Percentiles rank a stretch among this genome's conserved stretches.
Evolutionary conservation across 768 basidiomycete species (phyloP).

Genomic region (Lepiota brunneoincarnata): DNA sequence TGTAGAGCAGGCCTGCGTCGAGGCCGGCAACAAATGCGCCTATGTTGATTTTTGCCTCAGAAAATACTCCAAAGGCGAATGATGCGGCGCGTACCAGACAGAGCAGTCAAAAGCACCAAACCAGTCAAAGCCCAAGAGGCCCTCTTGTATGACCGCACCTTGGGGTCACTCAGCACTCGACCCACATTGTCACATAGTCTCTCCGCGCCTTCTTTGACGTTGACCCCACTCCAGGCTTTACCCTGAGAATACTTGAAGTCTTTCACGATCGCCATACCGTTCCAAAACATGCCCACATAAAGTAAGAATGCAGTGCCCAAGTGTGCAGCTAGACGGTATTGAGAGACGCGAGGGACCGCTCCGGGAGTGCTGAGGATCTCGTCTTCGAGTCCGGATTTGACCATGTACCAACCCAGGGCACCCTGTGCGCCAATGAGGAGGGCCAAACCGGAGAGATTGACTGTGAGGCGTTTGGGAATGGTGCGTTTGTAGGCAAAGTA

Average conservation of each 20-base stretch:
- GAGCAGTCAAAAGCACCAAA: constrained; percentile 86
- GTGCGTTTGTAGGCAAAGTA: constrained; percentile 77
- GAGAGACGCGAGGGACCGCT: constrained; percentile 91
- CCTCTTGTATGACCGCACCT: constrained; percentile 55
- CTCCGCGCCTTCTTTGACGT: constrained; percentile 13
- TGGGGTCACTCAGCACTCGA: constrained; percentile 50
- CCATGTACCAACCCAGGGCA: constrained; percentile 98
- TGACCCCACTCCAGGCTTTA: constrained; percentile 56
- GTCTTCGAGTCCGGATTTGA: constrained; percentile 90
- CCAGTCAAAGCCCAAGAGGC: constrained; percentile 62
- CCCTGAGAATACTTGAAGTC: constrained; percentile 74
- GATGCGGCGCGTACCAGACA: constrained; percentile 65
- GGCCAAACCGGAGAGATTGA: constrained; percentile 70
- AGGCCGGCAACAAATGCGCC: constrained; percentile 98
- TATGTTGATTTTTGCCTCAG: constrained; percentile 25
- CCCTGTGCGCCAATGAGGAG: constrained; percentile 90
- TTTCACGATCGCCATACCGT: constrained; percentile 69
- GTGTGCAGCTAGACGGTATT: constrained; percentile 95
- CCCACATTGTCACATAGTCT: constrained; percentile 29
- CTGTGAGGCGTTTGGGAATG: constrained; percentile 60
- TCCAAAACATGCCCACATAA: constrained; percentile 90
- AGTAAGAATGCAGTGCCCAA: constrained; percentile 87
- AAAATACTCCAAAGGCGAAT: background rate
- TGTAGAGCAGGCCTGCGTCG: constrained; percentile 96
- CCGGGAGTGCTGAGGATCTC: constrained; percentile 76